These are phyloP conservation scores for Venturia asperata DNA, from an alignment of 2,329 filamentous ascomycete species.

Conservation along the genomic window DNA sequence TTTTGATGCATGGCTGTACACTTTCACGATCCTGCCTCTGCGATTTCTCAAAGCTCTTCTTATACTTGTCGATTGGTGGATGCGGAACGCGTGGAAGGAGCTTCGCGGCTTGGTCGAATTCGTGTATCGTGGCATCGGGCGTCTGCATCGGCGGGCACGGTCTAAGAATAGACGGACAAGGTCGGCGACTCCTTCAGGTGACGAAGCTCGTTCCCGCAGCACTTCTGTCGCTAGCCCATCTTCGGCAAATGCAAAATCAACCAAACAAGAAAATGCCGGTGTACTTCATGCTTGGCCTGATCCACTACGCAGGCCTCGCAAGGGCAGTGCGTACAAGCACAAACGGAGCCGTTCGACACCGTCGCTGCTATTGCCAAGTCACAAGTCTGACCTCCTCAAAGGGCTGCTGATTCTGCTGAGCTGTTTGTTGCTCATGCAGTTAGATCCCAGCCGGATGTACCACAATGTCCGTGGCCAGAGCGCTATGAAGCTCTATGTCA, in stretches of 20 bases:
- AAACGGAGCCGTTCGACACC: constrained; percentile 75
- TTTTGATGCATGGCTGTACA: constrained; percentile 92
- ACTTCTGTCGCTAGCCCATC: constrained; percentile 7
- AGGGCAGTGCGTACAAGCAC: constrained; percentile 43
- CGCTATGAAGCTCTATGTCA: constrained; percentile 96
- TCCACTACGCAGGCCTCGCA: constrained; percentile 25
- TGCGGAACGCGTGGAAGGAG: constrained; percentile 63
- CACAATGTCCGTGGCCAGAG: constrained; percentile 94
- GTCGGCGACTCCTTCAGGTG: constrained; percentile 6
- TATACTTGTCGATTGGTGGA: constrained; percentile 74
- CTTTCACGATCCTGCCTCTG: constrained; percentile 88
- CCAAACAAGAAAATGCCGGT: constrained; percentile 9
- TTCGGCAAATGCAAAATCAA: neutral
- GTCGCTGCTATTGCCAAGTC: constrained; percentile 74
- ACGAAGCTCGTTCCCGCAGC: constrained; percentile 2
- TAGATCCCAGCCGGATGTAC: constrained; percentile 97
- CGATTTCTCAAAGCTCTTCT: constrained; percentile 75
- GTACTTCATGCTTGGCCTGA: constrained; percentile 17
- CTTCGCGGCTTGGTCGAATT: constrained; percentile 63
- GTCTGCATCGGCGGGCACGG: constrained; percentile 56
- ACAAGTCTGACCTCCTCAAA: constrained; percentile 93
- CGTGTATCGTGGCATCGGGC: constrained; percentile 70
- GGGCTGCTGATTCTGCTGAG: constrained; percentile 82
- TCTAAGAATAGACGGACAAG: neutral
- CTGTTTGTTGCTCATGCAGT: constrained; percentile 75